These are phyloP conservation scores for Torulaspora microellipsoides DNA, from an alignment of 805 yeast genomes.

Conservation along the genomic window DNA sequence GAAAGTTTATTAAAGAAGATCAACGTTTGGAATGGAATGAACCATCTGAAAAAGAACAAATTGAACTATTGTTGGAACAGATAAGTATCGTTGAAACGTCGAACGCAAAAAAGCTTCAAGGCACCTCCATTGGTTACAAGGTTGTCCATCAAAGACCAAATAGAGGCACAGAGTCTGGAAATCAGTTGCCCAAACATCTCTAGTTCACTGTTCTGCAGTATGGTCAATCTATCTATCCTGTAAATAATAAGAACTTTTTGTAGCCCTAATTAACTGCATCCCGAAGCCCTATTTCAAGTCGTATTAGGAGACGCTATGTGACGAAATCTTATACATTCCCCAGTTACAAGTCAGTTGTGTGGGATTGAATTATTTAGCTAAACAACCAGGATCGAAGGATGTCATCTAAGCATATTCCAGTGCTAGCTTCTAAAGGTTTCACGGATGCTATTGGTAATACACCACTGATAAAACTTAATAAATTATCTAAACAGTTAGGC, in stretches of 20 bases:
- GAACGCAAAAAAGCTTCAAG: neutral
- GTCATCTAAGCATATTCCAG: constrained; percentile 39
- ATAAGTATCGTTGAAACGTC: neutral
- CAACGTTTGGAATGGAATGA: constrained; percentile 14
- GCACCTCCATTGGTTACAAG: constrained; percentile 2
- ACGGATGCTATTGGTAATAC: constrained; percentile 91
- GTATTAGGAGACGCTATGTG: too few relatives aligned
- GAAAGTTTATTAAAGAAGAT: constrained; percentile 13
- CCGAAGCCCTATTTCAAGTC: too few relatives aligned
- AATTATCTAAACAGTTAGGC: constrained; percentile 53
- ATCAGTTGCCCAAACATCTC: too few relatives aligned
- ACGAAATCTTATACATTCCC: too few relatives aligned
- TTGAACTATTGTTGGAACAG: constrained; percentile 7
- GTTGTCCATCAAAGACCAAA: constrained; percentile 9
- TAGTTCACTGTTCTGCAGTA: too few relatives aligned
- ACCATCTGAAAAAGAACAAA: constrained; percentile 5
- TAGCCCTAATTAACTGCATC: too few relatives aligned
- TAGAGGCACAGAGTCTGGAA: neutral
- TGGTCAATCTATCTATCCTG: too few relatives aligned
- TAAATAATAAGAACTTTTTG: too few relatives aligned
- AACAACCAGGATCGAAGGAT: neutral
- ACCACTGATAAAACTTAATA: constrained; percentile 64
- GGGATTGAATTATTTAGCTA: too few relatives aligned
- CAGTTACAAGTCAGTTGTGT: too few relatives aligned
- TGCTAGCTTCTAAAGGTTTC: constrained; percentile 62